Evolutionary conservation across 345 rosid species (phyloP).

Genomic region (Lumnitzera littorea): DNA sequence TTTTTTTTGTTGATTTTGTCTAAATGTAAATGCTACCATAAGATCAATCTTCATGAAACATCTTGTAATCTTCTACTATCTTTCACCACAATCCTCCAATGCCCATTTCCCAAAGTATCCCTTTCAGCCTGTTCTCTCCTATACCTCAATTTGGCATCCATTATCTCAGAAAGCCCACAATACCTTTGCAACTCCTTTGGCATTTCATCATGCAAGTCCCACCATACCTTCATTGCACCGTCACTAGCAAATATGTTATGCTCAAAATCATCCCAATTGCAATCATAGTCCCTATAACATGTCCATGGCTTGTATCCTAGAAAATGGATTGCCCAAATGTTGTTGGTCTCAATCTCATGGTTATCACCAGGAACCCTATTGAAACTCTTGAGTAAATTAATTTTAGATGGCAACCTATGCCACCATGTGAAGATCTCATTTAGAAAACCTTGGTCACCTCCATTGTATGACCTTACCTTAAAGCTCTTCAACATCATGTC

Average conservation of each 20-base stretch:
- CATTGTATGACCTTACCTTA: conserved; percentile 51
- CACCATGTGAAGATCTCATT: conserved; percentile 82
- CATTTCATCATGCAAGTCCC: conserved; percentile 66
- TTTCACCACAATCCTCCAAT: no score
- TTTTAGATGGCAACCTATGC: conserved; percentile 55
- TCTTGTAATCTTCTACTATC: no score
- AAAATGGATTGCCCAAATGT: conserved; percentile 47
- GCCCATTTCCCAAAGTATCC: no score
- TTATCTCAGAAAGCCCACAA: conserved; percentile 23
- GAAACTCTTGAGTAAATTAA: conserved; percentile 52
- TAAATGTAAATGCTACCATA: no score
- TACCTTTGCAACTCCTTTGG: conserved; percentile 36
- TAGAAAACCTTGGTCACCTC: conserved; percentile 87
- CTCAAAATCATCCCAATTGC: conserved; percentile 61
- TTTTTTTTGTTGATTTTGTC: no score
- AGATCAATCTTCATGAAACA: no score
- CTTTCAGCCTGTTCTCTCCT: no score
- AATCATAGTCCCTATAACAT: conserved; percentile 85
- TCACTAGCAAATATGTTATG: conserved; percentile 56
- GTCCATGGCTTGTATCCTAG: conserved; percentile 89
- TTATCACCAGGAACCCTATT: neutral
- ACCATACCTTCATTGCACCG: conserved; percentile 52
- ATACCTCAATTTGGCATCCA: no score
- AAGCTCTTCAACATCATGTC: conserved; percentile 36
- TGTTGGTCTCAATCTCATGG: conserved; percentile 1